A percentile compares a stretch with the other conserved stretches of the same genome.
phyloP scores from a whole-genome alignment of 208 protist species.

The Wallacemonas sp. region DNA sequence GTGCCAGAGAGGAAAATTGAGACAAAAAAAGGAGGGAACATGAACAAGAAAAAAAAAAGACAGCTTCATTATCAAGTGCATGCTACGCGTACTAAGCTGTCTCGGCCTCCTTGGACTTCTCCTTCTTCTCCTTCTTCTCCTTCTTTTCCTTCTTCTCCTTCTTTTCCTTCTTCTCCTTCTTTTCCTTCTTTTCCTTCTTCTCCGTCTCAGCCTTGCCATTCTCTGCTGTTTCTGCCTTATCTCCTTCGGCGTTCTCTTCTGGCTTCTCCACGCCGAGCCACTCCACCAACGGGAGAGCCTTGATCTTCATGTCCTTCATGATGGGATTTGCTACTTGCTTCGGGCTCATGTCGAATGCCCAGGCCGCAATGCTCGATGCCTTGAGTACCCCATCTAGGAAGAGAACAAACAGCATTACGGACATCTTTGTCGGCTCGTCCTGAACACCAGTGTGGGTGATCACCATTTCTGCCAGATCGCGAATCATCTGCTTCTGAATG shows the following conservation, averaged over 20 bases:
- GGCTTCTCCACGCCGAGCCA: constrained; percentile 52
- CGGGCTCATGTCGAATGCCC: constrained; percentile 31
- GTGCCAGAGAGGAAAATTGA: background rate
- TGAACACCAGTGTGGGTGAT: constrained; percentile 30
- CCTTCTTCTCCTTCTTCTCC: constrained; percentile 13
- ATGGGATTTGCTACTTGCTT: constrained; percentile 31
- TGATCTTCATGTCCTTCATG: constrained; percentile 42
- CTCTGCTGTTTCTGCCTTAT: background rate
- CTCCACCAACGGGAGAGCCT: constrained; percentile 44
- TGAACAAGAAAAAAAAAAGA: background rate
- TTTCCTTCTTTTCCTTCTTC: constrained; percentile 1
- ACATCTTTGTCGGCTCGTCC: constrained; percentile 53
- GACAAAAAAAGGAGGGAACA: background rate
- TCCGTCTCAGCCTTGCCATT: constrained; percentile 13
- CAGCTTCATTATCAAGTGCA: background rate
- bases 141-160: constrained; percentile 8
- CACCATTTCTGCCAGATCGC: constrained; percentile 38
- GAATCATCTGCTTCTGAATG: constrained; percentile 59
- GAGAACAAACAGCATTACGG: constrained; percentile 72
- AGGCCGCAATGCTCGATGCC: constrained; percentile 54
- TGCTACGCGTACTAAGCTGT: background rate
- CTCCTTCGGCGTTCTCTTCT: background rate
- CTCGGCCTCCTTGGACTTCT: constrained; percentile 4
- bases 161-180: constrained; percentile 14
- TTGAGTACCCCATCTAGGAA: constrained; percentile 73